These are phyloP conservation scores for Tetracentron sinense DNA, from an alignment of 164 flowering plant genomes.

Conservation along the genomic window DNA sequence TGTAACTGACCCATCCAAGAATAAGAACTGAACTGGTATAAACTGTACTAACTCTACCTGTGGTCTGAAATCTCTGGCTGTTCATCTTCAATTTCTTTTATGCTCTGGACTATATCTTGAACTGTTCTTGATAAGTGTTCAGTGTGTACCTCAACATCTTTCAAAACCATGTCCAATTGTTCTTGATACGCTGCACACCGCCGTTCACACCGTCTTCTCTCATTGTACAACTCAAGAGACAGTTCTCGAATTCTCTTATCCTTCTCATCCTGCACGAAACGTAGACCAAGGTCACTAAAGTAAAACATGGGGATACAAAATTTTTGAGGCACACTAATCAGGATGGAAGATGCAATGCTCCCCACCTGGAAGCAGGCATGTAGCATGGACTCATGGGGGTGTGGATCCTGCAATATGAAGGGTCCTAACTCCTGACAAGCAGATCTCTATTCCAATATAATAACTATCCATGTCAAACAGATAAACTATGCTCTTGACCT, in stretches of 20 bases:
- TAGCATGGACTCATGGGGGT: no score
- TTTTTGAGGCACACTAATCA: neutral
- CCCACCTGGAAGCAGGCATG: no score
- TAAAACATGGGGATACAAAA: neutral
- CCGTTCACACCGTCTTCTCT: constrained; percentile 31
- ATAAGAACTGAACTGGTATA: neutral
- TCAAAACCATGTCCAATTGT: constrained; percentile 24
- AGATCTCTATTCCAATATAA: no score
- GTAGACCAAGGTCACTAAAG: neutral
- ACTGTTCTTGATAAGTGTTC: constrained; percentile 28
- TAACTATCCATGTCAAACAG: no score
- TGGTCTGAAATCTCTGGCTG: constrained; percentile 5
- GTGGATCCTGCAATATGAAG: no score
- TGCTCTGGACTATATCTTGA: constrained; percentile 25
- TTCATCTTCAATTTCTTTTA: constrained; percentile 30
- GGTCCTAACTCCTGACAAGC: no score
- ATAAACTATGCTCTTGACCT: no score
- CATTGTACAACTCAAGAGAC: constrained; percentile 32
- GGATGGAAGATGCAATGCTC: no score
- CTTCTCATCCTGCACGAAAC: no score
- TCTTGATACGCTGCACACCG: constrained; percentile 33
- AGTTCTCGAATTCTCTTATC: no score
- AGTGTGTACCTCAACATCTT: constrained; percentile 27
- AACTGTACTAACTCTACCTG: neutral
- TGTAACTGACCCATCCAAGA: no score